A percentile compares a stretch with the other conserved stretches of the same genome.
Conservation (phyloP, 257 asterid species). For the Voacanga thouarsii region DNA sequence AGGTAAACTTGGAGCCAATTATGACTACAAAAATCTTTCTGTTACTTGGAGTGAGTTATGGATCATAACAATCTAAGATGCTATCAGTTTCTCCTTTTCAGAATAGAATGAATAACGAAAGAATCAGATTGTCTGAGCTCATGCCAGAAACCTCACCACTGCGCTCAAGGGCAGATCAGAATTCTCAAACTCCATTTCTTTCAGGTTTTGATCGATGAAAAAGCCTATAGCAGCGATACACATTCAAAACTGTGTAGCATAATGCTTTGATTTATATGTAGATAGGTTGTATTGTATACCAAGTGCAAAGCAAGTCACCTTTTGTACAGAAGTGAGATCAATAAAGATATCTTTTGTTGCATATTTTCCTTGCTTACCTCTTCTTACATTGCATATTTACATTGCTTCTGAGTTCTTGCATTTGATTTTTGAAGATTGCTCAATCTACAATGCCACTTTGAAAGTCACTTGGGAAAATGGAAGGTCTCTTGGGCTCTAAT, state of each 20-base stretch:
- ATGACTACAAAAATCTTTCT: background rate
- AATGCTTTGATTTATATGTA: background rate
- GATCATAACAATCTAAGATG: background rate
- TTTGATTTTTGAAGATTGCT: too few species aligned
- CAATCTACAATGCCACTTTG: too few species aligned
- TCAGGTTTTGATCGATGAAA: slow-evolving; percentile 63
- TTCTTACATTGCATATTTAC: too few species aligned
- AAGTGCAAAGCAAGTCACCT: background rate
- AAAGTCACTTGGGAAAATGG: too few species aligned
- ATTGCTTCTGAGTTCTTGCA: too few species aligned
- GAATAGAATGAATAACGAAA: slow-evolving; percentile 69
- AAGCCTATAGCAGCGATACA: background rate
- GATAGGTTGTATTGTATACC: background rate
- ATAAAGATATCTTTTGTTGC: background rate
- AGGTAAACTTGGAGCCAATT: slow-evolving; percentile 41
- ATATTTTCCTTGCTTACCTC: background rate
- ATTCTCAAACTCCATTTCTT: slow-evolving; percentile 34
- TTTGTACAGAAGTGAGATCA: background rate
- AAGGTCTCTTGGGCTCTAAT: too few species aligned
- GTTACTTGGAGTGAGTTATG: background rate
- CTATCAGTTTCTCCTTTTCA: slow-evolving; percentile 30
- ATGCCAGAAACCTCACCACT: slow-evolving; percentile 55
- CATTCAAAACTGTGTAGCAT: background rate
- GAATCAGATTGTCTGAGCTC: slow-evolving; percentile 60
- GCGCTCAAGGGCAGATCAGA: slow-evolving; percentile 42